Conservation (phyloP, 768 basidiomycete species). For the Calvatia gigantea region DNA sequence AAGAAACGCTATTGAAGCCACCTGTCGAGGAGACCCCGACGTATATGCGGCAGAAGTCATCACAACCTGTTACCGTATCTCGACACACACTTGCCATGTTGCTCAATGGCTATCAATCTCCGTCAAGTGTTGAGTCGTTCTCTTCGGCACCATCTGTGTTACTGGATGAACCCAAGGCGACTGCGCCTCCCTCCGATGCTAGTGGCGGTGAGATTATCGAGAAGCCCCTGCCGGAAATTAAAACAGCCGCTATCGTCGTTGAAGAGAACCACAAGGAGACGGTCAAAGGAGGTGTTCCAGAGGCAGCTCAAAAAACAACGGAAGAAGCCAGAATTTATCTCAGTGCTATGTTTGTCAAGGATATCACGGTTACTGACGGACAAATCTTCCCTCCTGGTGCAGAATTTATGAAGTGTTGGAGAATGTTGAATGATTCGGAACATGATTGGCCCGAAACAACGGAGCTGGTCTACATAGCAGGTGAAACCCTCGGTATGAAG, state of each 20-base stretch:
- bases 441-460: constrained; percentile 67
- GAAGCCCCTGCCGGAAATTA: background rate
- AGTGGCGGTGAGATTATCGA: background rate
- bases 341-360: constrained; percentile 56
- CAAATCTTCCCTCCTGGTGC: constrained; percentile 79
- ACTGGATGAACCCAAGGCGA: background rate
- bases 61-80: background rate
- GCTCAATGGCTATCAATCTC: background rate
- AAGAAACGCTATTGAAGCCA: constrained; percentile 10
- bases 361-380: constrained; percentile 72
- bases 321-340: constrained; percentile 21
- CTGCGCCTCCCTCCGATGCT: background rate
- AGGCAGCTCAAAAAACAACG: background rate
- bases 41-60: constrained; percentile 3
- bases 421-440: constrained; percentile 61
- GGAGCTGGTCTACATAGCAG: constrained; percentile 67
- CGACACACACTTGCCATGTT: constrained; percentile 5
- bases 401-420: constrained; percentile 85
- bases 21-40: constrained; percentile 4
- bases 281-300: background rate
- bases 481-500: constrained; percentile 51
- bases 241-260: background rate
- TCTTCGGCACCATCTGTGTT: background rate
- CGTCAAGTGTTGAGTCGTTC: background rate
- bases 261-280: background rate